Base-by-base conservation (phyloP, 129 eudicot genomes). In the Flaveria trinervia region DNA sequence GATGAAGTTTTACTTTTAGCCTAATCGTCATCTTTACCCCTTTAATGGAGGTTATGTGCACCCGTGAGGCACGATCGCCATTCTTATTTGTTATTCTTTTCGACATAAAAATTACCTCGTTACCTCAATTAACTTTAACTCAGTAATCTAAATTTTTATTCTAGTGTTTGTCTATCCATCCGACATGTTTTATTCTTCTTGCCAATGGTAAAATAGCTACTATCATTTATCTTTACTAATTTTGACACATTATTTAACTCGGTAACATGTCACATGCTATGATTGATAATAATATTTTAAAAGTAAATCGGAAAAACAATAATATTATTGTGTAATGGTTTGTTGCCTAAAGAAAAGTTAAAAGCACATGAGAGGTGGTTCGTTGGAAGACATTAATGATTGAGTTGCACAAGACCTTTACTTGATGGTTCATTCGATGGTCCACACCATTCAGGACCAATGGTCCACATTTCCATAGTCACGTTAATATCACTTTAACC, bases 381-480 rank as follows among this genome's bases (percentile, higher is more conserved):
- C 22, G 51, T 76, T 76, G 64, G 73, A 68, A 39, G 80, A 65
- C 80, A 65, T 76, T 76, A 28, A 76, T 48, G 80, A 60, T 50
- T 65, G 65, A 65, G 50, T 76, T 76, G 75, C 67, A 77, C 69
- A 68, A 77, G 59, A 77, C 55, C 73, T 39, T 48, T 51, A 26
- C 20, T 46, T 65, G 80, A 51, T 33, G 50, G 71, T 26, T 61
- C 65, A 66, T 52, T 57, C 65, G 65, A 57, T 57, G 65, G 75
- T 69, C 75, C 68, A 52, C 81, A 68, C 68, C 56, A 56, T 70
- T 68, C 68, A 43, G 73, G 66, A 54, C 57, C 74, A 77, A 68
- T 77, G 81, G 81, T 68, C 75, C 81, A 77, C 45, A 59, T 44
- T 68, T 67, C 67, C 75, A 68, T 67, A 14, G 57, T 77, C 81